These are phyloP conservation scores for Thalassiosira sp. DNA, from an alignment of 352 stramenopile species.

Conservation along the genomic window DNA sequence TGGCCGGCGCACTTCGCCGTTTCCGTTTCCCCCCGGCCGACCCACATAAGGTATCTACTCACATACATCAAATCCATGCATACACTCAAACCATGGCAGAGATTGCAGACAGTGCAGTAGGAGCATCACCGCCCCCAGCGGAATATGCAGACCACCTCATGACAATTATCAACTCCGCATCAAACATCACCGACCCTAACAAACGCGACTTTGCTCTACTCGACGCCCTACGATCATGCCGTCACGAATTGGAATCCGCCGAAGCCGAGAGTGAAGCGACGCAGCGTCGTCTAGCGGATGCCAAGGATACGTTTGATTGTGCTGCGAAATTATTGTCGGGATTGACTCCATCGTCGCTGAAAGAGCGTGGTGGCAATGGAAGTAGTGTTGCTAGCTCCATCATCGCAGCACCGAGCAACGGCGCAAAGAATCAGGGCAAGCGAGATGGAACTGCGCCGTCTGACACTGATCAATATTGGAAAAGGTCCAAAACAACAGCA, in stretches of 20 bases:
- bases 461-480: too few species aligned
- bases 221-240: conserved; percentile 23
- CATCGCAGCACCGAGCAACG: background rate
- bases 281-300: conserved; percentile 5
- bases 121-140: too few species aligned
- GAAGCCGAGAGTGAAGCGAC: conserved; percentile 8
- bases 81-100: too few species aligned
- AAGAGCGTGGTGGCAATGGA: too few species aligned
- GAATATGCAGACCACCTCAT: too few species aligned
- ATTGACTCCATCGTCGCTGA: background rate
- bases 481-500: background rate
- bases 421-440: background rate
- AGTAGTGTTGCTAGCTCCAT: background rate
- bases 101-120: too few species aligned
- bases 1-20: too few species aligned
- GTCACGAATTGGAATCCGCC: conserved; percentile 28
- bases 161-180: conserved; percentile 17
- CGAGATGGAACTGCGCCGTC: too few species aligned
- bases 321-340: conserved; percentile 16
- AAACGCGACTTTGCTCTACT: conserved; percentile 34
- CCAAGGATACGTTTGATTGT: conserved; percentile 22
- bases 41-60: too few species aligned
- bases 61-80: too few species aligned
- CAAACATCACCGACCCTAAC: background rate
- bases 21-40: too few species aligned